Evolutionary conservation across 129 eudicot species (phyloP), one percentile per base, ranked within the genome.

Genomic region (Artemisia argyi): DNA sequence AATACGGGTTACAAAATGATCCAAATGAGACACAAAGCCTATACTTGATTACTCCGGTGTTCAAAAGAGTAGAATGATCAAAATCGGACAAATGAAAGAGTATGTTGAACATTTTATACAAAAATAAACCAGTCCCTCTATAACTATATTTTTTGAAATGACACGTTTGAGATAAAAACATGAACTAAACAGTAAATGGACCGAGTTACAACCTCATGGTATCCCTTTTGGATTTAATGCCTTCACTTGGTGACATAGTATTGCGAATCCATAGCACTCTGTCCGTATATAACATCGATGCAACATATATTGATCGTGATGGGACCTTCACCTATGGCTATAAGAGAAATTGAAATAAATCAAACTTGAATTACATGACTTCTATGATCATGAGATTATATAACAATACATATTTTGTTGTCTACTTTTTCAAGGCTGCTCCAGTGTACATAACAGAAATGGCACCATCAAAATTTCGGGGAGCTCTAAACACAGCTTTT

Each of bases 391-490:
- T 57, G 30, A 57, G 62, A 19, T 5, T 19, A 15, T 5, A 51
- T 46, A 68, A 78, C 8, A 54, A 17, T 6, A 15, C 63, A 55
- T 64, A 48, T 70, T 44, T 13, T 47, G 62, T 61, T 67, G 18
- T 24, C 46, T 56, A 52, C 64, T 17, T 81, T 28, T 30, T 60
- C 71, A 76, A 84, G 89, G 83, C 89, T 39, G 78, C 89, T 69
- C 89, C 89, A 19, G 65, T 81, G 39, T 84, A 84, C 61, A 73
- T 84, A 51, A 8, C 85, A 19, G 89, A 84, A 75, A 79, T 84
- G 85, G 89, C 89, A 4, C 89, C 89, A 59, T 47, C 85, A 20
- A 84, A 65, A 75, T 84, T 81, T 81, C 79, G 89, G 60, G 89
- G 89, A 18, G 52, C 89, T 5, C 55, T 84, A 62, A 81, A 30